These are phyloP conservation scores for Austroboletus eburneus DNA, from an alignment of 768 basidiomycete species.

Conservation along the genomic window DNA sequence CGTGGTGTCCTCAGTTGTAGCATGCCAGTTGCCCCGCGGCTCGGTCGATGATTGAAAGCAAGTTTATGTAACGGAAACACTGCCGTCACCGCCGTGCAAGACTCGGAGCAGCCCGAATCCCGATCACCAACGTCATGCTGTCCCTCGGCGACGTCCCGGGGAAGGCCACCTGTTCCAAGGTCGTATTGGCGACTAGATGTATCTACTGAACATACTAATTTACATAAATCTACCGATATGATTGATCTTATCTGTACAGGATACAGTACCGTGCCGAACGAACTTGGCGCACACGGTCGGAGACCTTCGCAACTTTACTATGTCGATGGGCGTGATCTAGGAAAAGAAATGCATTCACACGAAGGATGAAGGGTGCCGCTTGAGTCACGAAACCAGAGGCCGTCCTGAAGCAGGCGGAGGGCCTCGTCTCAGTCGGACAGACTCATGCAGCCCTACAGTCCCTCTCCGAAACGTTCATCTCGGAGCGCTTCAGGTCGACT, in stretches of 20 bases:
- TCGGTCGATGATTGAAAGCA: no score
- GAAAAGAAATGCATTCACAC: conserved; percentile 19
- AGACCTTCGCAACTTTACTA: conserved; percentile 83
- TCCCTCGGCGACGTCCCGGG: conserved; percentile 47
- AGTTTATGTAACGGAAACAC: no score
- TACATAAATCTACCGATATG: not conserved
- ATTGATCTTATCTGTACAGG: conserved; percentile 33
- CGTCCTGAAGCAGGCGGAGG: no score
- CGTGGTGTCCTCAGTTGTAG: no score
- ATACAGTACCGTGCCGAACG: conserved; percentile 81
- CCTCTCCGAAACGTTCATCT: conserved; percentile 87
- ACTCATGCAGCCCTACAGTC: conserved; percentile 87
- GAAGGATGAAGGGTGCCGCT: not conserved
- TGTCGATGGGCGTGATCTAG: conserved; percentile 62
- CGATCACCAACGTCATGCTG: no score
- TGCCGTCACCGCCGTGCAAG: no score
- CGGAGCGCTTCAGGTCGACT: conserved; percentile 92
- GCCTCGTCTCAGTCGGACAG: conserved; percentile 90
- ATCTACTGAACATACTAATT: conserved; percentile 1
- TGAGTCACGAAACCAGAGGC: no score
- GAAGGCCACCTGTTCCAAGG: conserved; percentile 39
- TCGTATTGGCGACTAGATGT: conserved; percentile 49
- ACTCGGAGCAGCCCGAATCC: no score
- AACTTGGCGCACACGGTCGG: conserved; percentile 87
- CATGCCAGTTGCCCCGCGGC: no score